Evolutionary conservation across 495 filamentous ascomycete genomes (phyloP).

Genomic region (Stereocaulon alpinum): DNA sequence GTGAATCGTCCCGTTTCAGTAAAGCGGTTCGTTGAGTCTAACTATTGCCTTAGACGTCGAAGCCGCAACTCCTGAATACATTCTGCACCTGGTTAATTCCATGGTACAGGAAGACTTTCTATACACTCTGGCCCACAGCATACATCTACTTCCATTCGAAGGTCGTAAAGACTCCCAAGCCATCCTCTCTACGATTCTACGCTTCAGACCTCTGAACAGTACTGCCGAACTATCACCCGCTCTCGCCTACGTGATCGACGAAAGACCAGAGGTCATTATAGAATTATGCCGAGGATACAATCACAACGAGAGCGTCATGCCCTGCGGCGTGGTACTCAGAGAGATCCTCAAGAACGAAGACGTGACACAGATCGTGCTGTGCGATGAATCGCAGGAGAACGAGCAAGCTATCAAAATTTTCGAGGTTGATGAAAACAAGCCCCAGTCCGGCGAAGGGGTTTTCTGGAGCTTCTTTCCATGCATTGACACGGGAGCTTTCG

Average conservation of each 20-base stretch:
- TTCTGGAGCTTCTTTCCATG: constrained; percentile 99
- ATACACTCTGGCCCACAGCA: constrained; percentile 63
- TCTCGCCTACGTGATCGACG: constrained; percentile 73
- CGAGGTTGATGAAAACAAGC: constrained; percentile 54
- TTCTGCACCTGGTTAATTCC: constrained; percentile 64
- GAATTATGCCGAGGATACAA: constrained; percentile 86
- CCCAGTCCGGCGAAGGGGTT: constrained; percentile 63
- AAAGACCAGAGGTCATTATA: constrained; percentile 75
- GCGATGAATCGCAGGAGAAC: constrained; percentile 69
- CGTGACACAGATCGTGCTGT: constrained; percentile 78
- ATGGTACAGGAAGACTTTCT: constrained; percentile 84
- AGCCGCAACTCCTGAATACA: constrained; percentile 66
- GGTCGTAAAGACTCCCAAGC: constrained; percentile 81
- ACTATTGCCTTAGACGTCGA: constrained; percentile 55
- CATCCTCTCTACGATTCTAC: constrained; percentile 80
- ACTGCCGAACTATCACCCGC: constrained; percentile 57
- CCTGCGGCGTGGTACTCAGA: constrained; percentile 79
- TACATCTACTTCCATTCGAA: constrained; percentile 85
- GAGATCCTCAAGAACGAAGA: constrained; percentile 89
- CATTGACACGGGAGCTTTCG: constrained; percentile 91
- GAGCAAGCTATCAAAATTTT: constrained; percentile 43
- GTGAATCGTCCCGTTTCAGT: constrained; percentile 32
- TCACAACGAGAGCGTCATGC: constrained; percentile 81
- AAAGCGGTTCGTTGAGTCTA: not conserved
- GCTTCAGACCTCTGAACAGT: constrained; percentile 58